Percentiles rank a stretch among this genome's conserved stretches.
phyloP scores from a whole-genome alignment of 108 stramenopile genomes.

The Skeletonema costatum region DNA sequence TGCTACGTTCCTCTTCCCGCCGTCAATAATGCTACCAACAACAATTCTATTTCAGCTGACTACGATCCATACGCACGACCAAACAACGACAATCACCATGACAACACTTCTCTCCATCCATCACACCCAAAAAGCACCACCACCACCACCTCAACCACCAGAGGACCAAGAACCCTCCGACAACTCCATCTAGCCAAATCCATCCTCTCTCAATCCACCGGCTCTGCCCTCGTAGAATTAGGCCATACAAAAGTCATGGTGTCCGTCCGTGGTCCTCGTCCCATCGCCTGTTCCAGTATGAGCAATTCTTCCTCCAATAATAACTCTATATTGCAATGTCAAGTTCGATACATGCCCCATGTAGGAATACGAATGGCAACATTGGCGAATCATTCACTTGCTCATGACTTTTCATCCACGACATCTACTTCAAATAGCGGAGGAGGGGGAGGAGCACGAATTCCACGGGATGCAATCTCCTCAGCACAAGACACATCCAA shows the following conservation, averaged over 20 bases:
- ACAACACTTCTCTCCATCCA: background rate
- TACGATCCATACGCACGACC: slow-evolving; percentile 31
- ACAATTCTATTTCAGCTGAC: background rate
- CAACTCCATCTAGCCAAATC: slow-evolving; percentile 50
- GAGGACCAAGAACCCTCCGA: slow-evolving; percentile 51
- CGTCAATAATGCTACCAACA: background rate
- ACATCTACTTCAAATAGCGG: slow-evolving; percentile 22
- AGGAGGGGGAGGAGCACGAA: slow-evolving; percentile 17
- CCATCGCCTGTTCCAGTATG: slow-evolving; percentile 21
- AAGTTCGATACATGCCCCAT: slow-evolving; percentile 68
- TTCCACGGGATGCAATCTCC: slow-evolving; percentile 41
- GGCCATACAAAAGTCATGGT: slow-evolving; percentile 85
- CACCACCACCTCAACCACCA: background rate
- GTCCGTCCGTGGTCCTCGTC: slow-evolving; percentile 58
- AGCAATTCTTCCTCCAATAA: slow-evolving; percentile 13
- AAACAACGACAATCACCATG: background rate
- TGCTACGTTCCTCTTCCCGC: slow-evolving; percentile 72
- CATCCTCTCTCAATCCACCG: slow-evolving; percentile 47
- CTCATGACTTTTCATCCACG: slow-evolving; percentile 26
- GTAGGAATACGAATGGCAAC: slow-evolving; percentile 53
- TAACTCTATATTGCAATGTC: slow-evolving; percentile 21
- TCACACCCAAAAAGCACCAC: slow-evolving; percentile 1
- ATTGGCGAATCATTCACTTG: slow-evolving; percentile 34
- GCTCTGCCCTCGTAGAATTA: slow-evolving; percentile 76
- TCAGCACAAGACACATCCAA: slow-evolving; percentile 36